Evolutionary conservation across 2,329 filamentous ascomycete species (phyloP), one percentile per base, ranked within the genome.

Genomic region (Colletotrichum horii): DNA sequence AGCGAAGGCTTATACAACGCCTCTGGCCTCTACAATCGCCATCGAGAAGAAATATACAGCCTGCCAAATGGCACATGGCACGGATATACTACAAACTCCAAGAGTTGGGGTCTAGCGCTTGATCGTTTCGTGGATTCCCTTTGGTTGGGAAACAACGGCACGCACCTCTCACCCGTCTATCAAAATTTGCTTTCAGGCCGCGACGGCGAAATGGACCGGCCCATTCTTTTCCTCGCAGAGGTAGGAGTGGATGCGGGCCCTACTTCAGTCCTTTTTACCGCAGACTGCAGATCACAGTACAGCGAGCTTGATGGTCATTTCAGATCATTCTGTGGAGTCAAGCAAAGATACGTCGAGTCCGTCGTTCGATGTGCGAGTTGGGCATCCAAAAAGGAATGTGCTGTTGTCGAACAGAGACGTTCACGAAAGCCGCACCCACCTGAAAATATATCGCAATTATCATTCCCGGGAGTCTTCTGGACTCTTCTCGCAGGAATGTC

Each of bases 271-370:
- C 9, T 5, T 3, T 52, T 66, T 3, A 5, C 1, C 1, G 61
- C 61, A 12, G 3, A 3, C 0, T 26, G 8, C 15, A 0, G 1
- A 8, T 28, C n/a, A 5, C 4, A 7, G 8, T 12, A 22, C 4
- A 0, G 22, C 3, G 14, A 8, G 19, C 0, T 3, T 4, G 61
- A 30, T 0, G 22, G 15, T 3, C 0, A 15, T n/a, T 60, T 66
- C 6, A 9, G 1, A 6, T 26, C 38, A n/a, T 22, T 6, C 12
- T 66, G 64, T 6, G 15, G n/a, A 9, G 38, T 55, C 19, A 34
- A 34, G 12, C 64, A 66, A 12, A 3, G 30, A 28, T 66, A 52
- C 3, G 64, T 66, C 19, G 64, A 66, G 38, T 52, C 38, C 1
- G 19, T 38, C 9, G n/a, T 66, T 12, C n/a, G 7, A 2, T 66